Base-by-base conservation (phyloP, 2,329 filamentous ascomycete genomes). In the Lachnellula suecica region DNA sequence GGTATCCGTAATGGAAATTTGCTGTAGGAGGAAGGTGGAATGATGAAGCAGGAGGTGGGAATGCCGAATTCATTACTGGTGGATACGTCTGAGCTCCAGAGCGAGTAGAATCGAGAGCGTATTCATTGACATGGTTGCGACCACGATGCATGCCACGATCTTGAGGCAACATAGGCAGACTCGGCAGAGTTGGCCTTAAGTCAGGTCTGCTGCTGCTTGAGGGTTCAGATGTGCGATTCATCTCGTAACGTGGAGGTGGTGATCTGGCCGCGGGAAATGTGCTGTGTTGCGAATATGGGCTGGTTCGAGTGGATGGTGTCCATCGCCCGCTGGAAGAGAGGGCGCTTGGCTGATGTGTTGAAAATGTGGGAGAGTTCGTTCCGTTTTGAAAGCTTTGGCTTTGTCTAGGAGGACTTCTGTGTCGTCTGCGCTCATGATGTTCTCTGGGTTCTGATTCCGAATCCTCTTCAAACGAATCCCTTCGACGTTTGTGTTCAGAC, bases 181-280 rank as follows among this genome's bases (percentile, higher is more conserved):
- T 61, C 2, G 60, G 60, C n/a, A 61, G 38, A 8, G 48, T 58
- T 34, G 57, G 59, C 35, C 56, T 44, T 46, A 51, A 60, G 9
- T 58, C 53, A 40, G 51, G 40, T 49, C 51, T 24, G 23, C 23
- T 34, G 13, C 29, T 5, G 11, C 19, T 34, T 46, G 54, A 44
- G 8, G 53, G 6, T 29, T 56, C 54, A 40, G 51, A 51, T 15
- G 41, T 31, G 15, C 49, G 45, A n/a, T 25, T 17, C 20, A 5
- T 3, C 13, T 43, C 47, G 42, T 51, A 43, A 19, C 13, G 29
- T 25, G 53, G 44, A n/a, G 53, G 50, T 52, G 53, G 44, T 17
- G 53, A 51, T 52, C 41, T 25, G 4, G 52, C 44, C 1, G 45
- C 27, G 17, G 51, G 44, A 19, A 47, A 34, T n/a, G 48, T 40